Base-by-base conservation (phyloP, 169 alveolate species). In the Condylostoma magnum region DNA sequence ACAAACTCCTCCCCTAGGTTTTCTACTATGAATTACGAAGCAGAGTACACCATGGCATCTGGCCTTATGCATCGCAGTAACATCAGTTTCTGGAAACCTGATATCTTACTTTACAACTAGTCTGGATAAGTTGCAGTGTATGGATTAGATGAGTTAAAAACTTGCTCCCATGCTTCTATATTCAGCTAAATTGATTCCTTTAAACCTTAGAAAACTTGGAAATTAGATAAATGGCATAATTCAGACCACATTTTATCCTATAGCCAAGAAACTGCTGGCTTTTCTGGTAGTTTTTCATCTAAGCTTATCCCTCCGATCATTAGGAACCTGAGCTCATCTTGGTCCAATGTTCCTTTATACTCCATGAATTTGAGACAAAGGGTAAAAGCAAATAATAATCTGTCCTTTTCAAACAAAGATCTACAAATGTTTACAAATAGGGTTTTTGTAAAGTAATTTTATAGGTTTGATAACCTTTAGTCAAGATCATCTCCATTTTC, bases 41-140 rank as follows among this genome's bases (percentile, higher is more conserved):
- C 82, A 30, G 96, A 84, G 57, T 81, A 83, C 2, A 84, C 56
- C 33, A 93, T 78, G 79, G 90, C 79, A 66, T 93, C 97, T 27
- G 94, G 94, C 67, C 97, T 80, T 15, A 93, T 71, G 77, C 86
- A 84, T 78, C 89, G 84, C 6, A 91, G 82, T 22, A 71, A 36
- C 36, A 25, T 48, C 69, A 18, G 72, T 75, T 92, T 77, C 63
- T 83, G 82, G 33, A 79, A 43, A 51, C 85, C 53, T 58, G 85
- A 77, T 28, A 83, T 67, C 22, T 58, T 78, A 10, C 72, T 58
- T 44, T 92, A 83, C 97, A 97, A 94, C 28, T 84, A 94, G 2
- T 91, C 97, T 36, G 98, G 98, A 1, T 91, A 34, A 2, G 96
- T 85, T 69, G 76, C 94, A 97, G 76, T 82, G 91, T 44, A 92